Base-by-base conservation (phyloP, 1,139 yeast species). In the Sugiyamaella xylanicola region DNA sequence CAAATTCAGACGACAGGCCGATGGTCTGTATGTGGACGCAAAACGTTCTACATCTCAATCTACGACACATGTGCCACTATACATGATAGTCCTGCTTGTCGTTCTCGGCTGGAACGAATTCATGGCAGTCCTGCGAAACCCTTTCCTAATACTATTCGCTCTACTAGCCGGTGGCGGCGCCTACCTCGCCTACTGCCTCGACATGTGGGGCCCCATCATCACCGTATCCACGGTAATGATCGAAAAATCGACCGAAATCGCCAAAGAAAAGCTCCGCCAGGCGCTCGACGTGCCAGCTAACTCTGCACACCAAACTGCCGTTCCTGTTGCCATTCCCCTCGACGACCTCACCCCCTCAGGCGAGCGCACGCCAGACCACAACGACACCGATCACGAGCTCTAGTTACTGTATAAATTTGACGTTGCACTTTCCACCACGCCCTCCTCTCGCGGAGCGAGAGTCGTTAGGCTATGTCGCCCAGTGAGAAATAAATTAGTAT, bases 81-180 rank as follows among this genome's bases (percentile, higher is more conserved):
- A 87, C 75, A 82, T 93, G 58, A 90, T 89, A 71, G 74, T 84
- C 20, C 69, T 93, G 5, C 75, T 93, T 21, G 71, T 87, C 2
- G 83, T 88, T 5, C 76, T 93, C 32, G 99, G 99, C 13, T 93
- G 97, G 97, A 92, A 92, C 71, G 98, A 95, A 76, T 87, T 93
- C 64, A 82, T 91, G 87, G 87, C 95, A 7, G 83, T 93, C 20
- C 68, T 93, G 51, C 80, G 95, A 60, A 92, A 89, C 69, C 99
- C 99, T 27, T 67, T 65, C 36, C 52, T 86, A 64, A 85, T 91
- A 65, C 75, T 90, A 17, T 73, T 86, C 54, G 65, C 82, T 7
- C 61, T 82, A 9, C 66, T 91, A 51, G 62, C 87, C 1, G 82
- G 81, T 1, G 90, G 87, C 0, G 86, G 82, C 1, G 70, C 80